Conservation (phyloP, 2,329 filamentous ascomycete genomes). For the Parastagonospora nodorum region DNA sequence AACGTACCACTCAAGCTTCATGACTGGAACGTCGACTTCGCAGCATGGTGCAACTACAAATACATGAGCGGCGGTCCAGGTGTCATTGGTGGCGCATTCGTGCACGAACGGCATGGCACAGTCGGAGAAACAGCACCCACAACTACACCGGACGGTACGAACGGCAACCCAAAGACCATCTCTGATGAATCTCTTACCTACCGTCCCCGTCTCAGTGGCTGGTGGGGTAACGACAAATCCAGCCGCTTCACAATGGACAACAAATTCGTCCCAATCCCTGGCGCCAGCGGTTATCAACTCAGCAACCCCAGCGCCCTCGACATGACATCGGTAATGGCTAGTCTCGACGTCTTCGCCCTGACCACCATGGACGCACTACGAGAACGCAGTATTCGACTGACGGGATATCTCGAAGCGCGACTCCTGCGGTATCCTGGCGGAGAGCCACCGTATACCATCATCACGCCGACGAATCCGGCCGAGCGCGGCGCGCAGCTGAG, state of each 20-base stretch:
- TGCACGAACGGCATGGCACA: slow-evolving; percentile 74
- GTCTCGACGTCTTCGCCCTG: slow-evolving; percentile 73
- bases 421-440: slow-evolving; percentile 27
- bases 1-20: slow-evolving; percentile 81
- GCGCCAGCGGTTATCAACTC: slow-evolving; percentile 82
- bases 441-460: slow-evolving; percentile 53
- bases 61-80: slow-evolving; percentile 89
- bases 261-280: slow-evolving; percentile 74
- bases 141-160: slow-evolving; percentile 15
- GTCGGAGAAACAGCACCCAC: slow-evolving; percentile 47
- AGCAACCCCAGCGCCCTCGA: slow-evolving; percentile 83
- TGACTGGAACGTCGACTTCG: slow-evolving; percentile 91
- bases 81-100: slow-evolving; percentile 77
- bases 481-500: slow-evolving; percentile 82
- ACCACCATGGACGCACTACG: slow-evolving; percentile 73
- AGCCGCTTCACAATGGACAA: slow-evolving; percentile 85
- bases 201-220: slow-evolving; percentile 73
- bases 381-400: slow-evolving; percentile 73
- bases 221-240: slow-evolving; percentile 83
- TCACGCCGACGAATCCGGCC: slow-evolving; percentile 71
- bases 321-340: slow-evolving; percentile 73
- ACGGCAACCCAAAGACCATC: slow-evolving; percentile 16
- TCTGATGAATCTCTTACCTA: slow-evolving; percentile 53
- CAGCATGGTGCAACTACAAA: slow-evolving; percentile 93
- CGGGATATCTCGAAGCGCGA: slow-evolving; percentile 71